phyloP scores from a whole-genome alignment of 306 rosid species.

The Malus asiatica region DNA sequence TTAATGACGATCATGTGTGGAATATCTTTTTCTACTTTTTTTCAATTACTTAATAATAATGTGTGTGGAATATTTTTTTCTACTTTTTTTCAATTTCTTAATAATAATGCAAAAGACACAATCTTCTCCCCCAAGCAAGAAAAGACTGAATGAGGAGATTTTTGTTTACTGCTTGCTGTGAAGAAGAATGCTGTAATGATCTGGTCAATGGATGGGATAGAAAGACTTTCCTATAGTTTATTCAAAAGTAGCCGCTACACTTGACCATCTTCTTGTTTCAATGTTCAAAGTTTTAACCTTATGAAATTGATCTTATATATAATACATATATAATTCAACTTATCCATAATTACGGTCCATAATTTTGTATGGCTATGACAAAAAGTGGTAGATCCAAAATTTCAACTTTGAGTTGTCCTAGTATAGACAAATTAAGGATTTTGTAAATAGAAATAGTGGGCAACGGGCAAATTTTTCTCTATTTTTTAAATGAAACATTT shows the following conservation, averaged over 20 bases:
- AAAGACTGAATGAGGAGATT: not conserved
- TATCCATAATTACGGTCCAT: not conserved
- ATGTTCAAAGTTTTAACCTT: not conserved
- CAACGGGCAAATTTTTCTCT: no score
- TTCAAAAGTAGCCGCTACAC: not conserved
- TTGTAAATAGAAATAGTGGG: no score
- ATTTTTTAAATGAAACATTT: no score
- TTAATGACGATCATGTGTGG: not conserved
- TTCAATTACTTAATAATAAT: not conserved
- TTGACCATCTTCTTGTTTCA: not conserved
- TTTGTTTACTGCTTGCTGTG: conserved; percentile 1
- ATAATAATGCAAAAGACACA: not conserved
- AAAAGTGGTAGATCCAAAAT: no score
- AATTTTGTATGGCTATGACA: no score
- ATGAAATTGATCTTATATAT: not conserved
- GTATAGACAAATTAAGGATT: no score
- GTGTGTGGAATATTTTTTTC: not conserved
- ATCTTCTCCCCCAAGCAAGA: not conserved
- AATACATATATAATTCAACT: not conserved
- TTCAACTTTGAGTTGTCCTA: no score
- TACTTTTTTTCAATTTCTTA: not conserved
- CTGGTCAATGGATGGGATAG: not conserved
- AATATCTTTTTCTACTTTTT: not conserved
- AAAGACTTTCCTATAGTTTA: not conserved
- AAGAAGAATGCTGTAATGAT: not conserved